These are phyloP conservation scores for Dacryopinax primogenitus DNA, from an alignment of 768 basidiomycete species.

Conservation along the genomic window DNA sequence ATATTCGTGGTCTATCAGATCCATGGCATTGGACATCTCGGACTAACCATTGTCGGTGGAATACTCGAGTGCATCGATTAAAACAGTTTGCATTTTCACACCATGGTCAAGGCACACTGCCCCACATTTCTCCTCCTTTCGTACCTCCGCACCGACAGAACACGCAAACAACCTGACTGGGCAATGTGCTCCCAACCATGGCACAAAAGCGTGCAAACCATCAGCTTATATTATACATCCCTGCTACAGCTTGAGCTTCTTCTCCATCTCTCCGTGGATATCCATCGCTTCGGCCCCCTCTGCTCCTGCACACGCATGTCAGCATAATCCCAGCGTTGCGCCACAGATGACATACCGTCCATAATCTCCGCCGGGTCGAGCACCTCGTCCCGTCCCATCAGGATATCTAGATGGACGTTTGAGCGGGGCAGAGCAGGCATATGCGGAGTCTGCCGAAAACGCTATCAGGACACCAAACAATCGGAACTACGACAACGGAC, in stretches of 20 bases:
- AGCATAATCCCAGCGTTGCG: background rate
- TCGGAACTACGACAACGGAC: constrained; percentile 36
- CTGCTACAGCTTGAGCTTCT: constrained; percentile 27
- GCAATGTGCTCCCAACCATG: too few relatives aligned
- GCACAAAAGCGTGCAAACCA: background rate
- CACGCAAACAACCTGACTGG: too few relatives aligned
- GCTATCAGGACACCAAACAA: background rate
- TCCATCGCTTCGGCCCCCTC: constrained; percentile 41
- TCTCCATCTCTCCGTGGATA: constrained; percentile 57
- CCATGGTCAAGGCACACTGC: too few relatives aligned
- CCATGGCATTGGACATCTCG: too few relatives aligned
- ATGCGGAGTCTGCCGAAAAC: constrained; percentile 43
- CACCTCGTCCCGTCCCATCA: constrained; percentile 83
- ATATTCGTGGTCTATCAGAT: too few relatives aligned
- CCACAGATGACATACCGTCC: constrained; percentile 38
- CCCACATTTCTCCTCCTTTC: too few relatives aligned
- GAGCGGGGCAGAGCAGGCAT: constrained; percentile 51
- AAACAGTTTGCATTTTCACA: too few relatives aligned
- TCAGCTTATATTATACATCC: background rate
- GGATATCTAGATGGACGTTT: constrained; percentile 81
- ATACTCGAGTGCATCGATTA: too few relatives aligned
- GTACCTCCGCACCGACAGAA: too few relatives aligned
- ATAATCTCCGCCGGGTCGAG: constrained; percentile 72
- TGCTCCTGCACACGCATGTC: constrained; percentile 30
- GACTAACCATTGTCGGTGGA: too few relatives aligned